A percentile compares a stretch with the other conserved stretches of the same genome.
phyloP scores from a whole-genome alignment of 2,329 filamentous ascomycete species.

The Alternaria conjuncta region DNA sequence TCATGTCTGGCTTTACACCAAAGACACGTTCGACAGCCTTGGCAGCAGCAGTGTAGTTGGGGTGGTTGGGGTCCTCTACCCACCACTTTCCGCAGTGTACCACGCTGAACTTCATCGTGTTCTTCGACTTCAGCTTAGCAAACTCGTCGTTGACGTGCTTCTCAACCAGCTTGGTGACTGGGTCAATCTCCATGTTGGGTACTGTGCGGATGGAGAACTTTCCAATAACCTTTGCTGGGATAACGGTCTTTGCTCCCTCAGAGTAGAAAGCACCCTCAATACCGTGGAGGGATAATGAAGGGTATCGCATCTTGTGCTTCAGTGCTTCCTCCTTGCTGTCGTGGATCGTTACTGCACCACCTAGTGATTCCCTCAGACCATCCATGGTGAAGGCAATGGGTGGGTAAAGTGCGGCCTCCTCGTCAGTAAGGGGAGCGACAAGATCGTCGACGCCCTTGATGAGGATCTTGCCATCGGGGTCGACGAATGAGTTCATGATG shows the following conservation, averaged over 20 bases:
- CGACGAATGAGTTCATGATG: slow-evolving; percentile 82
- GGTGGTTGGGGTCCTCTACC: slow-evolving; percentile 96
- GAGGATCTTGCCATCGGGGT: slow-evolving; percentile 88
- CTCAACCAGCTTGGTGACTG: slow-evolving; percentile 84
- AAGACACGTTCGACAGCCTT: slow-evolving; percentile 98
- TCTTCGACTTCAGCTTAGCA: slow-evolving; percentile 88
- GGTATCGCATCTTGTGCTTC: slow-evolving; percentile 95
- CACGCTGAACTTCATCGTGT: slow-evolving; percentile 79
- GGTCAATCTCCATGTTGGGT: slow-evolving; percentile 92
- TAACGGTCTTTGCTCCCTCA: slow-evolving; percentile 96
- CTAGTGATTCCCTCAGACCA: slow-evolving; percentile 88
- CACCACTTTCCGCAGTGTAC: slow-evolving; percentile 98
- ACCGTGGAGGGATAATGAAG: slow-evolving; percentile 91
- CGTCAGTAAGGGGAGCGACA: slow-evolving; percentile 83
- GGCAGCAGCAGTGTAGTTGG: slow-evolving; percentile 94
- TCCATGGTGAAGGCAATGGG: slow-evolving; percentile 96
- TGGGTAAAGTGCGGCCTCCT: slow-evolving; percentile 88
- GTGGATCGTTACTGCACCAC: slow-evolving; percentile 85
- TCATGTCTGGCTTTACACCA: slow-evolving; percentile 92
- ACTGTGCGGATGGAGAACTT: slow-evolving; percentile 99
- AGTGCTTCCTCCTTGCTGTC: slow-evolving; percentile 89
- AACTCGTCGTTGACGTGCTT: slow-evolving; percentile 85
- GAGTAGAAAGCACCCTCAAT: slow-evolving; percentile 94
- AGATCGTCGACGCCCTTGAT: slow-evolving; percentile 95
- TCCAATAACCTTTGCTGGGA: slow-evolving; percentile 95